Base-by-base conservation (phyloP, 306 rosid species). In the Prunus dulcis region DNA sequence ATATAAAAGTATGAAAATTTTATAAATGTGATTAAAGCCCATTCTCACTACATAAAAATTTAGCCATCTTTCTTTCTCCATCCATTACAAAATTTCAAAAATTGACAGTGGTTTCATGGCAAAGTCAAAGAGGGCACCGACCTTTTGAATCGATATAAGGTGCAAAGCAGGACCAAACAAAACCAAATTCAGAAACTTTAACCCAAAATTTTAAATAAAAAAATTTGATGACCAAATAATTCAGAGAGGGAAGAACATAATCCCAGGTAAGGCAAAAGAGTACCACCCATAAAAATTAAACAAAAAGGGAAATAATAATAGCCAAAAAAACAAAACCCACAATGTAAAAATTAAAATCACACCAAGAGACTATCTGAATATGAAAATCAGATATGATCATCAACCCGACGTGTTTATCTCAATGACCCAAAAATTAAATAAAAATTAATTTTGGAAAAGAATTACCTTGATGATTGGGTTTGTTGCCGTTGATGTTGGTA, bases 401-500 rank as follows among this genome's bases (percentile, higher is more conserved):
- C 30, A 0, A 3, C 4, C 47, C 1, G 14, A 61, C 34, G 22
- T 30, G 65, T 10, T 12, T 25, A 23, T 58, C 77, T 73, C 58
- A 61, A 46, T 61, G 58, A 73, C 60, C 77, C 47, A 12, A 28
- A 62, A 61, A 25, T 74, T 34, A 61, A 19, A 74, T 28, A 27
- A 61, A 45, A 18, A 7, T 7, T 5, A 60, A 9, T 12, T 60
- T 1, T 15, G 41, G 49, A 23, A 9, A 45, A 17, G 3, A 61
- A 11, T 28, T 1, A 74, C 77, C 69, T 80, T 51, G 88, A 84
- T 86, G 83, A 38, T 10, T 80, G 2, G 84, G 73, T 73, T 81
- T 88, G 53, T 72, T 64, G 66, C 20, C 53, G 71, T 72, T 75
- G 52, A 76, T 30, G 20, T 30, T 77, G 5, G 70, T 18, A 61